Conservation (phyloP, 352 stramenopile species). For the Pythium rhizo-oryzae region DNA sequence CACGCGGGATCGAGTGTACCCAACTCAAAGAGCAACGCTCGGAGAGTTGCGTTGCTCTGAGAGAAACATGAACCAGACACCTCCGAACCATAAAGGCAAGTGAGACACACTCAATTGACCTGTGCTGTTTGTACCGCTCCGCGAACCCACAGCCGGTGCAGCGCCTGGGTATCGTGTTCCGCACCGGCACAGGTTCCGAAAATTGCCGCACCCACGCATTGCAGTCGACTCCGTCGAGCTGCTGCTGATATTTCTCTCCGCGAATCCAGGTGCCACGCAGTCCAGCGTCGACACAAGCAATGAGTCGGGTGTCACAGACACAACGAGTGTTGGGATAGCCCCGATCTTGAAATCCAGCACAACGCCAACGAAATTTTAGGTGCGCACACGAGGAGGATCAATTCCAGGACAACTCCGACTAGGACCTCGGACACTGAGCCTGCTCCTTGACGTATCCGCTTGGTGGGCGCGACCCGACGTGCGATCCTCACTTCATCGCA, state of each 20-base stretch:
- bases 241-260: too few relatives aligned
- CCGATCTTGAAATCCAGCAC: neutral
- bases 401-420: neutral
- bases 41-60: too few relatives aligned
- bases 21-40: neutral
- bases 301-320: too few relatives aligned
- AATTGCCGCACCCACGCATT: too few relatives aligned
- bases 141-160: neutral
- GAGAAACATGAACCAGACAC: too few relatives aligned
- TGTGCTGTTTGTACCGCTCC: too few relatives aligned
- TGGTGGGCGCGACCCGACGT: neutral
- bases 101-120: too few relatives aligned
- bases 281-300: neutral
- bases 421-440: neutral
- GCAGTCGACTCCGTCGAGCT: too few relatives aligned
- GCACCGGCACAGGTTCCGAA: too few relatives aligned
- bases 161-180: neutral
- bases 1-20: neutral
- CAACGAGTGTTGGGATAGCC: too few relatives aligned
- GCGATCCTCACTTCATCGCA: neutral
- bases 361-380: neutral
- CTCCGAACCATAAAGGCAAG: too few relatives aligned
- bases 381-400: neutral
- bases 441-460: neutral
- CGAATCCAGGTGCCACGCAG: too few relatives aligned